Conservation (phyloP, 805 yeast genomes). For the Jamesozyma spencerorum region DNA sequence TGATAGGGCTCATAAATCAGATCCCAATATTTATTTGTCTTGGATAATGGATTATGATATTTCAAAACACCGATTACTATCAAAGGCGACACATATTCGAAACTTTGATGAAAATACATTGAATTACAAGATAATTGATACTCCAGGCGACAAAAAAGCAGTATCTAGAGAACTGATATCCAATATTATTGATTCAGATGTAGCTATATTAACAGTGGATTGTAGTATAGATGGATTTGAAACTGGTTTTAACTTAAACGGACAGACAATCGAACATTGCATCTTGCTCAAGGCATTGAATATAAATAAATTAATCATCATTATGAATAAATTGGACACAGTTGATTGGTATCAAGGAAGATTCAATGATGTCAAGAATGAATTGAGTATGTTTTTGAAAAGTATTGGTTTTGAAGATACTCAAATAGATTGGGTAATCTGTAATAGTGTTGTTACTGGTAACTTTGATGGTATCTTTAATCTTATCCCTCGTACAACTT, state of each 20-base stretch:
- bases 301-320: constrained; percentile 5
- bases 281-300: neutral
- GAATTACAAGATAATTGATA: constrained; percentile 3
- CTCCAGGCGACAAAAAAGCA: constrained; percentile 3
- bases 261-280: constrained; percentile 9
- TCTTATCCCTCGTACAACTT: constrained; percentile 36
- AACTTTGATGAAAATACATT: neutral
- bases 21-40: constrained; percentile 2
- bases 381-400: constrained; percentile 64
- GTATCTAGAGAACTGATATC: neutral
- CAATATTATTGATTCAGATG: constrained; percentile 1
- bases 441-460: constrained; percentile 82
- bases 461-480: constrained; percentile 69
- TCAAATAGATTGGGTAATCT: constrained; percentile 79
- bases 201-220: constrained; percentile 8
- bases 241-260: constrained; percentile 10
- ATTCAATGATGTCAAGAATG: constrained; percentile 80
- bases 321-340: constrained; percentile 74
- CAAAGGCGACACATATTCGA: neutral
- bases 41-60: constrained; percentile 7
- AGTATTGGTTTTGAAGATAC: constrained; percentile 75
- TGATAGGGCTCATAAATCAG: constrained; percentile 2
- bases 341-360: constrained; percentile 89
- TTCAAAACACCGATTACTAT: constrained; percentile 1
- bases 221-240: constrained; percentile 11